Base-by-base conservation (phyloP, 202 grass and related monocot species). In the Alloteropsis angusta region DNA sequence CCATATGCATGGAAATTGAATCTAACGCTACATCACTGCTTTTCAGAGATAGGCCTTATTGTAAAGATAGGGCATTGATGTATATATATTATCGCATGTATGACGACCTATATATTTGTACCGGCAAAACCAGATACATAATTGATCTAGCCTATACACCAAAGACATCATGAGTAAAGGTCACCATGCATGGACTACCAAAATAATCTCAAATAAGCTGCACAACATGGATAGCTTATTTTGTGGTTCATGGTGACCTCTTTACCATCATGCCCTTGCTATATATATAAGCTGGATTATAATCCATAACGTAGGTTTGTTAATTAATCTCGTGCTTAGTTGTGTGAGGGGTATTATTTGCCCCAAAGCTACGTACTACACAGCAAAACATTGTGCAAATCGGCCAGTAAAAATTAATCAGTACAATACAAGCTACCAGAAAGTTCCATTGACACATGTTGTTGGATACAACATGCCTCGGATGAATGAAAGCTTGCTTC, bases 401-500 rank as follows among this genome's bases (percentile, higher is more conserved):
- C 2, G 73, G 3, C 18, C 43, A 32, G 50, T 17, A 43, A 71
- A 15, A 28, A 68, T 61, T 63, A 30, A 56, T 77, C 10, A 42
- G 47, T 50, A 42, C 38, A 56, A 61, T 15, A 71, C 61, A 87
- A 72, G 46, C 41, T 78, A 83, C 72, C 16, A 58, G 15, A 68
- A 9, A 78, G n/a, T 41, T 50, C 35, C 65, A 57, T 34, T 62
- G 36, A 19, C 41, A 19, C 41, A 67, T 45, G 45, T 66, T 80
- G 12, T 43, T 50, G 2, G 46, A 58, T 75, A 80, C 54, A 84
- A 35, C 42, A 62, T 64, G 65, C 30, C 28, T 57, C 61, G 56
- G 45, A 68, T 38, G 19, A 30, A 75, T 6, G 65, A 57, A 72
- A 82, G 28, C 47, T 58, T 71, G 65, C 76, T 26, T 50, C 73